Evolutionary conservation across 306 rosid species (phyloP).

Genomic region (Leucaena leucocephala): DNA sequence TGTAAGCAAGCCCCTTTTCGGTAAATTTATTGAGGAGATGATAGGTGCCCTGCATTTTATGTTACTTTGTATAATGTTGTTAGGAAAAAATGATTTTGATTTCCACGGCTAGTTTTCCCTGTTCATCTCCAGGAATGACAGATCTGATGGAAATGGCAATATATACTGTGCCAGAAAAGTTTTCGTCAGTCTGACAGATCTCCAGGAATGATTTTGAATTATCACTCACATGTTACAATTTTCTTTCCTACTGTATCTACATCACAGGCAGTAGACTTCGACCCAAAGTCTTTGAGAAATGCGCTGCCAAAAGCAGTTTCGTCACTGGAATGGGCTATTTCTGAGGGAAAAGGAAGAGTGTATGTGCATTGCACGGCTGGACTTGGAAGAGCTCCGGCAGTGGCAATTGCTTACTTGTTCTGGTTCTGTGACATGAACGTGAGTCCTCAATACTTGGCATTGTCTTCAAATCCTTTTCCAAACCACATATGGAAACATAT

Average conservation of each 20-base stretch:
- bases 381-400: conserved; percentile 94
- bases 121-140: conserved; percentile 9
- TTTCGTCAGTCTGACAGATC: conserved; percentile 1
- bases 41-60: not conserved
- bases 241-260: conserved; percentile 3
- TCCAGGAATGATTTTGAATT: not conserved
- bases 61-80: not conserved
- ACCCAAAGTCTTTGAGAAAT: conserved; percentile 78
- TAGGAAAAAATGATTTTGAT: conserved; percentile 16
- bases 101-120: conserved; percentile 14
- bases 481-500: conserved; percentile 11
- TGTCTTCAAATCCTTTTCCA: conserved; percentile 20
- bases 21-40: conserved; percentile 16
- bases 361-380: conserved; percentile 94
- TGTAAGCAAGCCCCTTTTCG: conserved; percentile 46
- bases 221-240: conserved; percentile 22
- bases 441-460: conserved; percentile 37
- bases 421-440: conserved; percentile 87
- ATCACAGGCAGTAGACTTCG: conserved; percentile 81
- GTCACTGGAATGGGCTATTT: conserved; percentile 85
- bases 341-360: conserved; percentile 79
- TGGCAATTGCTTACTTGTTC: conserved; percentile 83
- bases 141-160: not conserved
- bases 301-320: conserved; percentile 90
- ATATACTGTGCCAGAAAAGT: conserved; percentile 3